These are phyloP conservation scores for Cyberlindnera nakhonratchasimensis DNA, from an alignment of 805 yeast genomes.

Conservation along the genomic window DNA sequence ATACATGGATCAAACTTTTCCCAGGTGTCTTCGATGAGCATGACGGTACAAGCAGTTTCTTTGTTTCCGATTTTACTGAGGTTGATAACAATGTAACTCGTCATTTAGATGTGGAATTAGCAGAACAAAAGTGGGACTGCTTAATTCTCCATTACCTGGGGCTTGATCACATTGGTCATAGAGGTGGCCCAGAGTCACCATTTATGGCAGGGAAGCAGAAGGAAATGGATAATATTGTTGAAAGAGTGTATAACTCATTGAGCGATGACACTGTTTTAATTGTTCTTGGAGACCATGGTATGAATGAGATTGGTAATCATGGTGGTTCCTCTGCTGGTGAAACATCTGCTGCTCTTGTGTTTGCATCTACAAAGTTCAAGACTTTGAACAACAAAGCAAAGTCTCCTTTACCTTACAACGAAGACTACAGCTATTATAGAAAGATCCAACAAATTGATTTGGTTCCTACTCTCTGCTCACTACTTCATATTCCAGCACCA, in stretches of 20 bases:
- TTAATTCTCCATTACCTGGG: slow-evolving; percentile 89
- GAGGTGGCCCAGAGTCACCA: slow-evolving; percentile 82
- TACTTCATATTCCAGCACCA: slow-evolving; percentile 85
- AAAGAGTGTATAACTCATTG: slow-evolving; percentile 44
- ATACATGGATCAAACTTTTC: slow-evolving; percentile 92
- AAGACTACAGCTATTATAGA: slow-evolving; percentile 50
- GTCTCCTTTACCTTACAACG: slow-evolving; percentile 30
- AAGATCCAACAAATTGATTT: slow-evolving; percentile 74
- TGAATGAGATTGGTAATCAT: slow-evolving; percentile 93
- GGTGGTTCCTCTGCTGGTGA: slow-evolving; percentile 95
- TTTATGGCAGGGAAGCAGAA: slow-evolving; percentile 78
- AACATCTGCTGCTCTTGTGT: slow-evolving; percentile 77
- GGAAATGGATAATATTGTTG: slow-evolving; percentile 79
- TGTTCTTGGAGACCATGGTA: slow-evolving; percentile 91
- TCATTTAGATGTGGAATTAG: slow-evolving; percentile 64
- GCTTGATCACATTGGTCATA: slow-evolving; percentile 95
- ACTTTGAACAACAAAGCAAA: slow-evolving; percentile 15
- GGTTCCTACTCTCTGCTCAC: slow-evolving; percentile 76
- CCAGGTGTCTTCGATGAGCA: slow-evolving; percentile 60
- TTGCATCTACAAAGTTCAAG: slow-evolving; percentile 61
- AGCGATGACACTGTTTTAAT: slow-evolving; percentile 59
- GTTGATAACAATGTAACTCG: slow-evolving; percentile 93
- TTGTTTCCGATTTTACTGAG: slow-evolving; percentile 90
- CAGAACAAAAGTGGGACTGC: slow-evolving; percentile 66
- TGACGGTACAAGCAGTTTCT: slow-evolving; percentile 93